phyloP scores from a whole-genome alignment of 176 grass and related monocot species.

The Microstegium vimineum region DNA sequence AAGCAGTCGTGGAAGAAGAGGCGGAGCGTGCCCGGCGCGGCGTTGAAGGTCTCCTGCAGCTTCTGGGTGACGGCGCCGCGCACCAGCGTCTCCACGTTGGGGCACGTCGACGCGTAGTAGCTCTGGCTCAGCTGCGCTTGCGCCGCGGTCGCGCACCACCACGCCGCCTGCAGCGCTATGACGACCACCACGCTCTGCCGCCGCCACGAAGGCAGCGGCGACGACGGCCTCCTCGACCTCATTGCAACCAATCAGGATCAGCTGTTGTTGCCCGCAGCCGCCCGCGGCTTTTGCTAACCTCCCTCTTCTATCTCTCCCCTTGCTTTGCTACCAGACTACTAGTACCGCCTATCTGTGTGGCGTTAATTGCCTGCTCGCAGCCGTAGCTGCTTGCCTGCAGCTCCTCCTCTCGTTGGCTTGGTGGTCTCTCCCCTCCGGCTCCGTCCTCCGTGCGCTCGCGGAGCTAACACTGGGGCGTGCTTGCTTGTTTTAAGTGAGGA shows the following conservation, averaged over 20 bases:
- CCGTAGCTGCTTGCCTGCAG: no score
- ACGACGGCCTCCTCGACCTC: slow-evolving; percentile 5
- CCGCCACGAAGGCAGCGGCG: not conserved
- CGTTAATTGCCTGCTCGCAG: slow-evolving; percentile 21
- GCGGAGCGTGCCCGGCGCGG: slow-evolving; percentile 65
- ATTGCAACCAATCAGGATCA: no score
- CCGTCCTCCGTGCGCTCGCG: not conserved
- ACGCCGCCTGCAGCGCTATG: not conserved
- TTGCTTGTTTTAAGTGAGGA: no score
- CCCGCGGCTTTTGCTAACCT: not conserved
- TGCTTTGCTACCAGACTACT: no score
- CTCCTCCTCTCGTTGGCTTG: not conserved
- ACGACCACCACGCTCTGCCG: not conserved
- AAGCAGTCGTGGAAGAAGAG: slow-evolving; percentile 95
- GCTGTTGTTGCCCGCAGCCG: no score
- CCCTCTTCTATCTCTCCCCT: not conserved
- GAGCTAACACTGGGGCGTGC: slow-evolving; percentile 31
- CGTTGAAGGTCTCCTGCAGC: slow-evolving; percentile 46
- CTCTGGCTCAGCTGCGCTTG: slow-evolving; percentile 37
- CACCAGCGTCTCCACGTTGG: slow-evolving; percentile 61
- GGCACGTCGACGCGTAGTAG: slow-evolving; percentile 63
- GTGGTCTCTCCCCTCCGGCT: not conserved
- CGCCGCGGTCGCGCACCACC: not conserved
- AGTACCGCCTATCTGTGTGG: not conserved
- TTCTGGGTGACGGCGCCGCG: slow-evolving; percentile 53